Base-by-base conservation (phyloP, 2,329 filamentous ascomycete genomes). In the Coniochaeta sp. region DNA sequence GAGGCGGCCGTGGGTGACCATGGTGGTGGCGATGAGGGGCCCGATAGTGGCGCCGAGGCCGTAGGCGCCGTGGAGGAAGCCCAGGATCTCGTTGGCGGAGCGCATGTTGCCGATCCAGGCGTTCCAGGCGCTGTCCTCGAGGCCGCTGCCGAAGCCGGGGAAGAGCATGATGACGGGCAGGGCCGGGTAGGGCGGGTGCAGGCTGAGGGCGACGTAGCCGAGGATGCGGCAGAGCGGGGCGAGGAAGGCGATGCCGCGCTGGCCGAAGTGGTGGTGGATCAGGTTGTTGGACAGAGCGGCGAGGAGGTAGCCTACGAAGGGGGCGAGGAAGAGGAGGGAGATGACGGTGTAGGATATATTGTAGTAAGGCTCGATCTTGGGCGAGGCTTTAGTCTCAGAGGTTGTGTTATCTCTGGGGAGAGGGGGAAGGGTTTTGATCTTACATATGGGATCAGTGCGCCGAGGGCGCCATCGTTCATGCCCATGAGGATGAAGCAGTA, bases 121-220 rank as follows among this genome's bases (percentile, higher is more conserved):
- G 66, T 82, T 81, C 79, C 81, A 85, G 1, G 74, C 81, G 7
- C 77, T 80, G 62, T 83, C 86, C 14, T 80, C 77, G 0, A 90
- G 72, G 0, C 89, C 89, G 67, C 89, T 91, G 0, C 88, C 89
- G 59, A 90, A 85, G 0, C 89, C 89, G 0, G 86, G 84, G 1
- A 91, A 70, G 62, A 85, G 81, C 68, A 87, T 89, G 10, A 84
- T 79, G 12, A 90, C 68, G 1, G 89, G 82, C 0, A 91, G 74
- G 0, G 84, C 84, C 0, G 86, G 84, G 65, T 87, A 90, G 0
- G 87, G 86, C 1, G 88, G 89, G 68, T 90, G 89, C 4, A 83
- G 68, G 0, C 81, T 78, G 40, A 88, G 81, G 58, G 88, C 76
- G 44, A 85, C 73, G 66, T 89, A 91, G 6, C 87, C 79, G n/a